phyloP scores from a whole-genome alignment of 1,284 basidiomycete species.

The Xanthoconium separans region DNA sequence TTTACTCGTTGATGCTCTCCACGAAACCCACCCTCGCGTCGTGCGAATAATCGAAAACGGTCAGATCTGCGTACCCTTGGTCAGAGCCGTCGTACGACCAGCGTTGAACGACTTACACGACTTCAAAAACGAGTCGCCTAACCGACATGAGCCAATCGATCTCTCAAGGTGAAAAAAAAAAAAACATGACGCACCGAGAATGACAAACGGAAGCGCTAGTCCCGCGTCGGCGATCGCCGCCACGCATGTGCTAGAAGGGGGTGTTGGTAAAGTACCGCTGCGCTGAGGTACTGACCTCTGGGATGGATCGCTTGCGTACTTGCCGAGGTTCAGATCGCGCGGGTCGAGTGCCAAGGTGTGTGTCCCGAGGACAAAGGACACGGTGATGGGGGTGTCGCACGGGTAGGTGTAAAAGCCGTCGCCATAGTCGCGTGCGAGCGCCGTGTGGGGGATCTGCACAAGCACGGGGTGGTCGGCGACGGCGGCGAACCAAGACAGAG shows the following conservation, averaged over 20 bases:
- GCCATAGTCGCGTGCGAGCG: slow-evolving; percentile 41
- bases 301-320: slow-evolving; percentile 25
- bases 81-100: background rate
- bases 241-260: slow-evolving; percentile 51
- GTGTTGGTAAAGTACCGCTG: background rate
- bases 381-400: slow-evolving; percentile 37
- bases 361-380: slow-evolving; percentile 56
- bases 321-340: slow-evolving; percentile 70
- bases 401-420: slow-evolving; percentile 51
- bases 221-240: slow-evolving; percentile 64
- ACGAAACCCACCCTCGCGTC: slow-evolving; percentile 58
- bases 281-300: slow-evolving; percentile 9
- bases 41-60: slow-evolving; percentile 57
- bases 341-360: slow-evolving; percentile 49
- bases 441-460: slow-evolving; percentile 50
- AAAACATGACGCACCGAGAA: slow-evolving; percentile 9
- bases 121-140: slow-evolving; percentile 69
- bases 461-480: background rate
- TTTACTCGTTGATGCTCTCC: slow-evolving; percentile 46
- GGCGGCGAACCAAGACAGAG: background rate
- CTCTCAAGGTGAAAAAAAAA: background rate
- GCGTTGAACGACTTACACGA: slow-evolving; percentile 46
- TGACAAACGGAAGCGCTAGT: slow-evolving; percentile 19
- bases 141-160: too few relatives aligned
- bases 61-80: slow-evolving; percentile 46